Base-by-base conservation (phyloP, 345 rosid genomes). In the Excoecaria agallocha region DNA sequence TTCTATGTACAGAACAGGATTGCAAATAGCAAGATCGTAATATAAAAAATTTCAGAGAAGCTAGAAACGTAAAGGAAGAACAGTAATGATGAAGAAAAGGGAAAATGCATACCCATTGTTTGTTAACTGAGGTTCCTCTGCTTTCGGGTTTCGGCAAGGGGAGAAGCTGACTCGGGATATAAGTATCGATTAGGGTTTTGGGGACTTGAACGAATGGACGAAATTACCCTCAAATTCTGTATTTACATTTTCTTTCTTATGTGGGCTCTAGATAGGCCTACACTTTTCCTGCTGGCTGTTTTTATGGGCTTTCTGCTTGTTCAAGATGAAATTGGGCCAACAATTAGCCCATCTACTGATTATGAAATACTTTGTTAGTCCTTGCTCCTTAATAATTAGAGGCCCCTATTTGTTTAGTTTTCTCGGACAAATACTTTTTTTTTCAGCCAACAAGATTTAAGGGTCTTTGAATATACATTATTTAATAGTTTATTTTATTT, bases 81-180 rank as follows among this genome's bases (percentile, higher is more conserved):
- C 38, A 6, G 37, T 58, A 46, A 41, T 2, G 68, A 19, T 12
- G 48, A 6, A 45, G 56, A 77, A 43, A 52, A 52, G 51, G 8
- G 57, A 71, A 66, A 73, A 52, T 73, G 83, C 82, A 11, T 75
- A 84, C 87, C 87, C 87, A 84, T 84, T 12, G 78, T 58, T 68
- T 8, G 59, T 68, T 51, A 22, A 24, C 12, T 37, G 60, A 78
- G 69, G 71, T 72, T 76, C 71, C 77, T 52, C 66, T 62, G 60
- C 56, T 63, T 19, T 68, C 59, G 46, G 45, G 82, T 61, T 80
- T 76, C 77, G 74, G 80, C 82, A 16, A 8, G 11, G 30, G 51
- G 24, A 48, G 39, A 69, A 69, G 60, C 60, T 51, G 72, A 37
- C 7, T 37, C 25, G 3, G 30, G 72, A 55, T 17, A 69, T 69